A percentile compares a stretch with the other conserved stretches of the same genome.
Evolutionary conservation across 2,329 filamentous ascomycete species (phyloP).

Genomic region (Colletotrichum sp.): DNA sequence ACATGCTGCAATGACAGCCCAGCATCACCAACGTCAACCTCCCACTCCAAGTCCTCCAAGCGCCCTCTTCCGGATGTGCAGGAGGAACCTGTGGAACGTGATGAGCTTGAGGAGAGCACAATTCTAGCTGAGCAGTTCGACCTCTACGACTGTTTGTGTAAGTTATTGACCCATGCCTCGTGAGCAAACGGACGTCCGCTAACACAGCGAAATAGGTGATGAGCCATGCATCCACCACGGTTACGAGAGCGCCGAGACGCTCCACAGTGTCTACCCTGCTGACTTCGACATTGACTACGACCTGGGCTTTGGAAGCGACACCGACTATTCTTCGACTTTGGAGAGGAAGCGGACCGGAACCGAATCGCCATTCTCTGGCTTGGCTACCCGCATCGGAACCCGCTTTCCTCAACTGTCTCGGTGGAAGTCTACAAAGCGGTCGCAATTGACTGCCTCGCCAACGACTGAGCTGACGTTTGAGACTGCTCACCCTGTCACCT

Average conservation of each 20-base stretch:
- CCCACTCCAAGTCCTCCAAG: constrained; percentile 61
- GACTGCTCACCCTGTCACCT: constrained; percentile 65
- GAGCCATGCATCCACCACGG: constrained; percentile 66
- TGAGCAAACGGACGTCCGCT: constrained; percentile 4
- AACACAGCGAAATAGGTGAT: constrained; percentile 54
- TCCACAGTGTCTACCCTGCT: constrained; percentile 43
- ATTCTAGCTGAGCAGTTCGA: constrained; percentile 48
- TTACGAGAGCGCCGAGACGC: constrained; percentile 43
- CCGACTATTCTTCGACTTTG: constrained; percentile 53
- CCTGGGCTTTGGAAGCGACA: constrained; percentile 69
- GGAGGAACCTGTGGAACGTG: constrained; percentile 79
- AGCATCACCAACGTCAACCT: constrained; percentile 54
- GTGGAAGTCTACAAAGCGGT: constrained; percentile 52
- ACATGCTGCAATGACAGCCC: constrained; percentile 49
- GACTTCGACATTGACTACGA: constrained; percentile 66
- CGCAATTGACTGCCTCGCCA: constrained; percentile 58
- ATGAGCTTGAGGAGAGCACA: constrained; percentile 55
- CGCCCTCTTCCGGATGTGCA: constrained; percentile 79
- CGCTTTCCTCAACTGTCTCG: constrained; percentile 59
- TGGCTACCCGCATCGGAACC: constrained; percentile 70
- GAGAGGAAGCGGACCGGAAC: constrained; percentile 60
- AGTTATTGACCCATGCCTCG: constrained; percentile 40
- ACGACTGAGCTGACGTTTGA: constrained; percentile 87
- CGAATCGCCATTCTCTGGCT: constrained; percentile 65
- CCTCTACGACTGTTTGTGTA: constrained; percentile 77